phyloP scores from a whole-genome alignment of 495 filamentous ascomycete species.

The Bacidia gigantensis region DNA sequence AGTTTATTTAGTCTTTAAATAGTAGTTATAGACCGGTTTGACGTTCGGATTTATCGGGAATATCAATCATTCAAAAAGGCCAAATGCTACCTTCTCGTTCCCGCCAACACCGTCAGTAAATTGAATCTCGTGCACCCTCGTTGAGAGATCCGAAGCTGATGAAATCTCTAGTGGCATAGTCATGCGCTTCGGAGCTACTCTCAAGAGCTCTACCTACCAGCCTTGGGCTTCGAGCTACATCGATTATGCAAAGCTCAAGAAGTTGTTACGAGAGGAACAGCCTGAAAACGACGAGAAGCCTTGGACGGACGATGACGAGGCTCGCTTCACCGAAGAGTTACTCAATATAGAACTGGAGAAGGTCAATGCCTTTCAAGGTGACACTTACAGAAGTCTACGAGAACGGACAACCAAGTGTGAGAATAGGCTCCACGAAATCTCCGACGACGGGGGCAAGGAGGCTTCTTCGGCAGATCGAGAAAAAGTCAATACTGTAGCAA shows the following conservation, averaged over 20 bases:
- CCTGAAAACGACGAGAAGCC: slow-evolving; percentile 36
- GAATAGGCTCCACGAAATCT: slow-evolving; percentile 35
- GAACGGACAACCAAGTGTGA: slow-evolving; percentile 49
- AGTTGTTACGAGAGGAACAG: slow-evolving; percentile 64
- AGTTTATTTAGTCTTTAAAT: too few relatives aligned
- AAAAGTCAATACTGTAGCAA: slow-evolving; percentile 33
- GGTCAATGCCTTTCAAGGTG: slow-evolving; percentile 75
- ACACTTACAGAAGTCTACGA: slow-evolving; percentile 56
- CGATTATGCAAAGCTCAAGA: slow-evolving; percentile 86
- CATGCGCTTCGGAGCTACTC: slow-evolving; percentile 89
- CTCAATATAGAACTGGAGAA: slow-evolving; percentile 92
- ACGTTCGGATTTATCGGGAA: too few relatives aligned
- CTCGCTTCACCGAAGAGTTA: slow-evolving; percentile 82
- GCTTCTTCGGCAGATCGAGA: slow-evolving; percentile 19
- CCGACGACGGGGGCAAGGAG: slow-evolving; percentile 16
- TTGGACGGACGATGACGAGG: slow-evolving; percentile 97
- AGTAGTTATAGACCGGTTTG: too few relatives aligned
- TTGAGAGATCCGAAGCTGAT: too few relatives aligned
- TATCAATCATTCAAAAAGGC: too few relatives aligned
- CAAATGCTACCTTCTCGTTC: too few relatives aligned
- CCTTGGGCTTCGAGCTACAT: slow-evolving; percentile 92
- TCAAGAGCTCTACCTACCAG: slow-evolving; percentile 62
- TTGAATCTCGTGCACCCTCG: too few relatives aligned
- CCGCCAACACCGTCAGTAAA: too few relatives aligned
- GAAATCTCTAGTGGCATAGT: neutral